Evolutionary conservation across 345 rosid species (phyloP).

Genomic region (Diplotaxis tenuifolia): DNA sequence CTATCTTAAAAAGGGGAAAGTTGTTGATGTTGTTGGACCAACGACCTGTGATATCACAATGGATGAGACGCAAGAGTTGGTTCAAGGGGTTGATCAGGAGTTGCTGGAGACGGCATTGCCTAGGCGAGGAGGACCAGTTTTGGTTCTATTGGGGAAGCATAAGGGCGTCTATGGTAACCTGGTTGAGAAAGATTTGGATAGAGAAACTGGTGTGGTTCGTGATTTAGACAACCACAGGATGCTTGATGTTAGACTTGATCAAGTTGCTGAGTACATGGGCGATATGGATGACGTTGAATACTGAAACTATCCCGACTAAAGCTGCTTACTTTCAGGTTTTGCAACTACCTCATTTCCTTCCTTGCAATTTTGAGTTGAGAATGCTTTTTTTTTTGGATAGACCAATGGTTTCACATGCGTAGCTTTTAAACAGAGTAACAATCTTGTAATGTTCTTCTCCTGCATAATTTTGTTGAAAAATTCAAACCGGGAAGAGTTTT

Average conservation of each 20-base stretch:
- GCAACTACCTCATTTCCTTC: background rate
- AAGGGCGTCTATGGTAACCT: conserved; percentile 66
- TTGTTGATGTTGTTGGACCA: conserved; percentile 83
- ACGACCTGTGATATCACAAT: conserved; percentile 61
- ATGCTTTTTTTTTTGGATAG: background rate
- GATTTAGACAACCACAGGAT: conserved; percentile 60
- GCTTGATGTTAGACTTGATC: conserved; percentile 69
- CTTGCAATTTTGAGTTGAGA: background rate
- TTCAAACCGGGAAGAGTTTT: background rate
- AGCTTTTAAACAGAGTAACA: background rate
- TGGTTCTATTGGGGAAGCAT: conserved; percentile 62
- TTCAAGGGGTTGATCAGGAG: conserved; percentile 72
- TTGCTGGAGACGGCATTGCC: conserved; percentile 88
- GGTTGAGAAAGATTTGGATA: conserved; percentile 64
- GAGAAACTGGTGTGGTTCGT: conserved; percentile 61
- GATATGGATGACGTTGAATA: conserved; percentile 58
- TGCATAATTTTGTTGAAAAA: background rate
- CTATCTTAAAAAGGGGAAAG: conserved; percentile 69
- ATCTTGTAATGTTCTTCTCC: background rate
- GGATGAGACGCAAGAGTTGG: conserved; percentile 71
- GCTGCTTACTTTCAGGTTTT: conserved; percentile 21
- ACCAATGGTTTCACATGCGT: background rate
- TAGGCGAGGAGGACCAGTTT: conserved; percentile 57
- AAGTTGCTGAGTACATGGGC: conserved; percentile 80
- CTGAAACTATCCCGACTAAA: conserved; percentile 28